phyloP scores from a whole-genome alignment of 768 basidiomycete species.

The Russula abietina region DNA sequence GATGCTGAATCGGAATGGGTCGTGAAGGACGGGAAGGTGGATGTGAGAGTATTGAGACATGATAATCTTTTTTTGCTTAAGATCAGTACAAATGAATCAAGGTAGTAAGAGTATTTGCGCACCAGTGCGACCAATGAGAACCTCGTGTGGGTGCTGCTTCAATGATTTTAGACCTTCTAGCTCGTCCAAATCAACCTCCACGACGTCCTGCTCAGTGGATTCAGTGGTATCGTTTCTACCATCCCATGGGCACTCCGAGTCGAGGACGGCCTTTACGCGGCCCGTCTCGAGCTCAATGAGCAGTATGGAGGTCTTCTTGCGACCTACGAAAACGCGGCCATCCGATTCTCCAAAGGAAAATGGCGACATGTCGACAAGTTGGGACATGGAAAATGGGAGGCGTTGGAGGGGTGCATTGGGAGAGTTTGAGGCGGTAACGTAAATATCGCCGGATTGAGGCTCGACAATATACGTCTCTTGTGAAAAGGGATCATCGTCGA shows the following conservation, averaged over 20 bases:
- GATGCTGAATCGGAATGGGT: conserved; percentile 58
- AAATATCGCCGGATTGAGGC: conserved; percentile 91
- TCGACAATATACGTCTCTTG: conserved; percentile 90
- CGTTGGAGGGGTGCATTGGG: conserved; percentile 70
- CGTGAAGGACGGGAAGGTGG: conserved; percentile 35
- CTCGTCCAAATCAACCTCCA: conserved; percentile 52
- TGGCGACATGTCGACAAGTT: conserved; percentile 84
- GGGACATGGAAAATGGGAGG: conserved; percentile 86
- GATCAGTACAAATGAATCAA: not conserved
- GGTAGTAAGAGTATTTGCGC: conserved; percentile 29
- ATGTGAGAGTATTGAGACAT: conserved; percentile 74
- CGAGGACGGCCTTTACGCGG: conserved; percentile 65
- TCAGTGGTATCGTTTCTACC: conserved; percentile 50
- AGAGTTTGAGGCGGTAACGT: conserved; percentile 55
- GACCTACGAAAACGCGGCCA: conserved; percentile 76
- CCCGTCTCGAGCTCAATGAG: conserved; percentile 76
- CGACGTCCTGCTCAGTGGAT: conserved; percentile 37
- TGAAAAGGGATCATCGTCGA: conserved; percentile 43
- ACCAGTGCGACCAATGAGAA: conserved; percentile 67
- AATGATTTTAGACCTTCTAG: conserved; percentile 47
- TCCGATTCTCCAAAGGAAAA: conserved; percentile 73
- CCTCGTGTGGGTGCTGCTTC: conserved; percentile 34
- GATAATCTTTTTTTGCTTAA: conserved; percentile 57
- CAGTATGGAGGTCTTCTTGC: conserved; percentile 80
- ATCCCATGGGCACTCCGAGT: conserved; percentile 75